These are phyloP conservation scores for Aspergillus texensis DNA, from an alignment of 2,329 filamentous ascomycete genomes.

Conservation along the genomic window DNA sequence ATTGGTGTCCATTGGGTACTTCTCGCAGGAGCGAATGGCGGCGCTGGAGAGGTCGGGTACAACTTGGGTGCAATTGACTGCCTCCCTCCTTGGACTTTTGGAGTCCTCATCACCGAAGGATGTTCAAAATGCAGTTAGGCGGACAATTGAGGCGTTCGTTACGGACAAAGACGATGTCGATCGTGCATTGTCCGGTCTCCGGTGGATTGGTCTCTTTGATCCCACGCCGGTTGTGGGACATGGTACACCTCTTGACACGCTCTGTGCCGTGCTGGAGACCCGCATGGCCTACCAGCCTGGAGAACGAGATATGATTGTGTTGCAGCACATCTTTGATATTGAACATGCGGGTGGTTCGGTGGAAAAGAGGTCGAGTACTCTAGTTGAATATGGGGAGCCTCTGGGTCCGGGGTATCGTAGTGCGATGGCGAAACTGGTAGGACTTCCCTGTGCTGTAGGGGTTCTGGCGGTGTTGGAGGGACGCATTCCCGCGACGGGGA, in stretches of 20 bases:
- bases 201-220: too few relatives aligned
- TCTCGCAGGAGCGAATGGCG: background rate
- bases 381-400: background rate
- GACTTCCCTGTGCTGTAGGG: background rate
- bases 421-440: background rate
- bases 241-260: conserved; percentile 4
- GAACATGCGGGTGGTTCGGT: background rate
- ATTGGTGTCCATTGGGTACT: conserved; percentile 7
- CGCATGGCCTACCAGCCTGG: conserved; percentile 8
- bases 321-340: conserved; percentile 3
- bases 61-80: background rate
- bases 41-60: background rate
- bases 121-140: too few relatives aligned
- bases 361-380: background rate
- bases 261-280: conserved; percentile 4
- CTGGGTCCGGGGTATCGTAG: background rate
- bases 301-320: conserved; percentile 8
- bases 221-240: background rate
- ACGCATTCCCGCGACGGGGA: background rate
- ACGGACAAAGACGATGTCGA: too few relatives aligned
- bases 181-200: too few relatives aligned
- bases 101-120: too few relatives aligned
- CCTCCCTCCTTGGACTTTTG: too few relatives aligned
- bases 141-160: too few relatives aligned
- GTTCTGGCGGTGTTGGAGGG: background rate